phyloP scores from a whole-genome alignment of 768 basidiomycete species.

The Mycena polygramma region DNA sequence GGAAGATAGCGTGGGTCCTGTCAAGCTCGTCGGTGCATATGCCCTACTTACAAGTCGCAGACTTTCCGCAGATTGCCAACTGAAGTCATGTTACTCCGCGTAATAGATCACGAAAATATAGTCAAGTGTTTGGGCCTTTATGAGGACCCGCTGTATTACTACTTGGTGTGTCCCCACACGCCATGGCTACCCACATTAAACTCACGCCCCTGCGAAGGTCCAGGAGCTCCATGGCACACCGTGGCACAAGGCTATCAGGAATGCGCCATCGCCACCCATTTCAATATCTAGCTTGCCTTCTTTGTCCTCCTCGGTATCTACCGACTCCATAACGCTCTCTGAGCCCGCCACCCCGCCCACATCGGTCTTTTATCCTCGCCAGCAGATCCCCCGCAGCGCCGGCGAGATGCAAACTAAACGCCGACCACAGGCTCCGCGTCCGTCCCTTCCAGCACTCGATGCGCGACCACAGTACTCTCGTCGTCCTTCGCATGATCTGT shows the following conservation, averaged over 20 bases:
- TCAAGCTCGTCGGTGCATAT: neutral
- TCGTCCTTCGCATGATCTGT: conserved; percentile 90
- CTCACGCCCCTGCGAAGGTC: conserved; percentile 61
- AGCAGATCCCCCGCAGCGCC: conserved; percentile 31
- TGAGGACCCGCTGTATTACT: conserved; percentile 88
- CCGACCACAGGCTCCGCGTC: conserved; percentile 21
- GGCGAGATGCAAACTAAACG: conserved; percentile 23
- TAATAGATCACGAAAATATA: conserved; percentile 55
- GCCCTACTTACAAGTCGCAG: conserved; percentile 63
- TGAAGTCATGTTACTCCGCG: conserved; percentile 83
- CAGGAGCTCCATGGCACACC: conserved; percentile 95
- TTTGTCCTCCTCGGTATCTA: conserved; percentile 69
- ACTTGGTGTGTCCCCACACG: conserved; percentile 70
- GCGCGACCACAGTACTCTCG: conserved; percentile 65
- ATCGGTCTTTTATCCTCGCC: conserved; percentile 36
- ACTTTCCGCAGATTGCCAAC: conserved; percentile 76
- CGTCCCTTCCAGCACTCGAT: conserved; percentile 40
- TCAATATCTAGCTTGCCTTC: conserved; percentile 60
- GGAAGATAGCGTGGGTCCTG: conserved; percentile 25
- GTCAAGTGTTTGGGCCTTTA: conserved; percentile 59
- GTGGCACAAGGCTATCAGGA: conserved; percentile 71
- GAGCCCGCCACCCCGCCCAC: conserved; percentile 59
- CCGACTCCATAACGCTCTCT: conserved; percentile 59
- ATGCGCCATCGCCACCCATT: conserved; percentile 44
- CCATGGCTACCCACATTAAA: conserved; percentile 5